Base-by-base conservation (phyloP, 2,329 filamentous ascomycete genomes). In the Epichloe sylvatica region DNA sequence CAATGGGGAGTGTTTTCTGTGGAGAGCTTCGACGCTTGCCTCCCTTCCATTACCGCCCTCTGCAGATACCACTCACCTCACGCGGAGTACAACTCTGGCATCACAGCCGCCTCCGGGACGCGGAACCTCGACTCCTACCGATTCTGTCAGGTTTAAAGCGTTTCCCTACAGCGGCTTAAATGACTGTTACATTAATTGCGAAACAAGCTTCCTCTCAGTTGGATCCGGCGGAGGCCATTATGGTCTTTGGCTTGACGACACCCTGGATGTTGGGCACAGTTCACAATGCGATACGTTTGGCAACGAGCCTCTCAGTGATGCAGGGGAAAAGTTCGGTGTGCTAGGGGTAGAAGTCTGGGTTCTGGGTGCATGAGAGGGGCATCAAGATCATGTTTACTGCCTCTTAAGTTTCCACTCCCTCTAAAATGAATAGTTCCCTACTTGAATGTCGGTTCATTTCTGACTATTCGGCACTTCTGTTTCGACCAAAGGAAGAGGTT, bases 151-250 rank as follows among this genome's bases (percentile, higher is more conserved):
- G 19, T 98, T 98, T 76, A 96, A 95, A 68, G 91, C 91, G 0
- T 98, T 97, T 60, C 90, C 91, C 0, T 97, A 96, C 62, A 94
- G 86, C 50, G 92, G 92, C 5, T 78, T 94, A 39, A 97, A 98
- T 64, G 92, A 97, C 66, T 98, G 94, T 64, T 88, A 91, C 71
- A 92, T 97, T 57, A 85, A 94, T 60, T 97, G 91, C 67, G 89
- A 97, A 67, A 74, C 80, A 3, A 78, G 82, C 23, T 97, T 86
- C 63, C 67, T 98, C 13, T 92, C 86, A 60, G 76, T 97, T 19
- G 92, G 92, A 11, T 91, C 88, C 49, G 87, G 75, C 41, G 89
- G 95, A 57, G 91, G 92, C 0, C 85, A 86, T 59, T 97, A 92
- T 64, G 92, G 92, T 2, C 71, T 98, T 5, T 97, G 92, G 92